Evolutionary conservation across 306 rosid species (phyloP), one percentile per base, ranked within the genome.

Genomic region (Inga leiocalycina): DNA sequence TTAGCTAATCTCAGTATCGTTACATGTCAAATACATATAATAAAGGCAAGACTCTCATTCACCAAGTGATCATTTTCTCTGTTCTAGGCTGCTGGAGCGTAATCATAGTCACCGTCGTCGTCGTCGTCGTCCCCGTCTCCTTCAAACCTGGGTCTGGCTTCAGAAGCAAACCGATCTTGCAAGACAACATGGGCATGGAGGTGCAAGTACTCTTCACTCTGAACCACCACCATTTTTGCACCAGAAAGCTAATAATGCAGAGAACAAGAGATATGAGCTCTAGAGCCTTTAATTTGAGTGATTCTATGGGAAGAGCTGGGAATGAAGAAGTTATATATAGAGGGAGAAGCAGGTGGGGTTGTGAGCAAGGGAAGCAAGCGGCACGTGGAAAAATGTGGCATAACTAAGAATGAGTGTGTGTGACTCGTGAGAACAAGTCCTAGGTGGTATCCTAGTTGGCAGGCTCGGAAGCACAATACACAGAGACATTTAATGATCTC

Each of bases 51-150:
- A 59, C 34, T 22, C 34, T 59, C 34, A 54, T 54, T 8, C 8
- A 24, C 2, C 4, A 34, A 64, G n/a, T 65, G 43, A 32, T 14
- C 10, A 5, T 32, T 34, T 14, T 32, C 20, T 70, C 48, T 71
- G 64, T 49, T 75, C 77, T 71, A 81, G 46, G 85, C 85, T 32
- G 88, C 88, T 0, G 83, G 80, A 43, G 82, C 85, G 8, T 85
- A 81, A 64, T 81, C 88, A 11, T 81, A 72, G 19, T 4, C 82
- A 7, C 79, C 80, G 6, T 45, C 83, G 59, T 32, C 82, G 0
- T 83, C 79, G 1, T 84, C 73, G 1, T 81, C 88, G 0, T 76
- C 87, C 0, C 79, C 87, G 0, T 85, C 88, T 51, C 73, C 85
- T 85, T 81, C 85, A 0, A 39, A 8, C 20, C 6, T 11, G 3